These are phyloP conservation scores for Fraxinus pennsylvanica DNA, from an alignment of 257 asterid genomes.

Conservation along the genomic window DNA sequence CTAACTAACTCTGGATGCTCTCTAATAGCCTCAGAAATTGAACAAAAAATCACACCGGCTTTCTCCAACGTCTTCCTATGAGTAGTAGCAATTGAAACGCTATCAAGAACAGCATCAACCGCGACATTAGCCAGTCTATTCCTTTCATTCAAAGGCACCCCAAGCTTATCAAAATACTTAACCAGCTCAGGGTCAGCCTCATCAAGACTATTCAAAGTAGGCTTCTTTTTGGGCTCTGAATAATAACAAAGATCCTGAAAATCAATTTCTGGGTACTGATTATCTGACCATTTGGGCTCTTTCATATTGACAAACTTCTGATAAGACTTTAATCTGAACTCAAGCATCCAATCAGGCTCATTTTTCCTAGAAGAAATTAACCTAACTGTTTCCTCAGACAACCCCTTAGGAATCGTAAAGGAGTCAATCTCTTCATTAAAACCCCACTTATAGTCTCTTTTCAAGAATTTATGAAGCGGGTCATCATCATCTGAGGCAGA, in stretches of 20 bases:
- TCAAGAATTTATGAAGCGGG: slow-evolving; percentile 73
- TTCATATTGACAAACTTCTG: slow-evolving; percentile 64
- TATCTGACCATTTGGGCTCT: slow-evolving; percentile 94
- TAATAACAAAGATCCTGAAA: slow-evolving; percentile 77
- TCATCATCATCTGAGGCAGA: slow-evolving; percentile 50
- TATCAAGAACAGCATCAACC: slow-evolving; percentile 90
- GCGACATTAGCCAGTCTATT: slow-evolving; percentile 94
- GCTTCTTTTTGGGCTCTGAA: slow-evolving; percentile 90
- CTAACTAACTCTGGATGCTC: slow-evolving; percentile 76
- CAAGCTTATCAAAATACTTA: slow-evolving; percentile 79
- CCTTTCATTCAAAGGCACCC: slow-evolving; percentile 82
- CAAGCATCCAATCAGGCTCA: slow-evolving; percentile 93
- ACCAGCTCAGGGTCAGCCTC: slow-evolving; percentile 90
- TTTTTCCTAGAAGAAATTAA: slow-evolving; percentile 69
- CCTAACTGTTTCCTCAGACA: slow-evolving; percentile 78
- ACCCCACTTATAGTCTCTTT: slow-evolving; percentile 86
- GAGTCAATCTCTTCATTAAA: slow-evolving; percentile 84
- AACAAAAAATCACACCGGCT: slow-evolving; percentile 89
- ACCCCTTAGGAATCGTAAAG: slow-evolving; percentile 78
- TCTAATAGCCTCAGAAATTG: slow-evolving; percentile 87
- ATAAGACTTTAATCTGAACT: slow-evolving; percentile 71
- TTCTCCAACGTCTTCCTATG: slow-evolving; percentile 81
- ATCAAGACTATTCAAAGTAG: slow-evolving; percentile 77
- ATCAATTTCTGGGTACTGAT: slow-evolving; percentile 68
- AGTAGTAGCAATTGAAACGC: slow-evolving; percentile 93